Evolutionary conservation across 331 rosid species (phyloP).

Genomic region (Saraca asoca): DNA sequence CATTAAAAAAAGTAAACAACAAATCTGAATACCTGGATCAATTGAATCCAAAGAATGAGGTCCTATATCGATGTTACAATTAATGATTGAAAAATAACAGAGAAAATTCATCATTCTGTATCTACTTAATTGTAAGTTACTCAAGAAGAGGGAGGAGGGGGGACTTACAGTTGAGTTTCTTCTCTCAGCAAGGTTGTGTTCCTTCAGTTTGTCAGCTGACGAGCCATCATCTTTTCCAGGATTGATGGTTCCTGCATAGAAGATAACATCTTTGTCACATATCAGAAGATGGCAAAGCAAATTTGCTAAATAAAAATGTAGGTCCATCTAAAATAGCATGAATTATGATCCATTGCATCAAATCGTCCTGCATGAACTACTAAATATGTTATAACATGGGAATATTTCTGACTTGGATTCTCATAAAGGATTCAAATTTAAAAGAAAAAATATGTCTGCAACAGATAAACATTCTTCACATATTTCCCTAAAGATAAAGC

Average conservation of each 20-base stretch:
- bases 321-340: too few relatives aligned
- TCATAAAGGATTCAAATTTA: too few relatives aligned
- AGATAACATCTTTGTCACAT: constrained; percentile 10
- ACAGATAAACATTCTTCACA: too few relatives aligned
- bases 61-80: neutral
- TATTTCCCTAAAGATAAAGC: too few relatives aligned
- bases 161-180: constrained; percentile 42
- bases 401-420: too few relatives aligned
- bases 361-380: too few relatives aligned
- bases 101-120: too few relatives aligned
- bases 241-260: constrained; percentile 26
- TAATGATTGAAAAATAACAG: too few relatives aligned
- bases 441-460: too few relatives aligned
- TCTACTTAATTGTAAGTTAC: too few relatives aligned
- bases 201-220: constrained; percentile 5
- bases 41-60: constrained; percentile 7
- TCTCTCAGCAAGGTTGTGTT: constrained; percentile 25
- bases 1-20: constrained; percentile 2
- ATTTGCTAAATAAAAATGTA: neutral
- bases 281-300: constrained; percentile 7
- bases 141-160: too few relatives aligned
- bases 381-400: neutral
- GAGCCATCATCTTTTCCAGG: constrained; percentile 25
- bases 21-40: constrained; percentile 11
- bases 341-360: neutral